phyloP scores from a whole-genome alignment of 371 early-diverging fungal species.

The Mortierella sp. region DNA sequence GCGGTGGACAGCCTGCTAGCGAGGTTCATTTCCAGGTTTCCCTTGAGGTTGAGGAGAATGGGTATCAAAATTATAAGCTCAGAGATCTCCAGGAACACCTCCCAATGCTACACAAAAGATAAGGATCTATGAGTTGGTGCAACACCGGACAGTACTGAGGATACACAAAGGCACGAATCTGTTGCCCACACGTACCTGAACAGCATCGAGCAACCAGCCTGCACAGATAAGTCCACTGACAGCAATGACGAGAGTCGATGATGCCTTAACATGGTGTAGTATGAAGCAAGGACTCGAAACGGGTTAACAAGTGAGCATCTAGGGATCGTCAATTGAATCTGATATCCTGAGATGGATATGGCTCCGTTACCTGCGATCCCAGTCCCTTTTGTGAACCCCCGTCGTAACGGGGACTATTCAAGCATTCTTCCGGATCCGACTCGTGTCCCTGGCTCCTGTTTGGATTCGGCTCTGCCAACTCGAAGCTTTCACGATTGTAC shows the following conservation, averaged over 20 bases:
- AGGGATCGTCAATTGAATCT: neutral
- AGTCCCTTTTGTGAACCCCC: conserved; percentile 24
- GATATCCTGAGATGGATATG: neutral
- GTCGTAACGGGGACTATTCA: conserved; percentile 3
- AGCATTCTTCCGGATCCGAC: conserved; percentile 12
- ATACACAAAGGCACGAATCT: neutral
- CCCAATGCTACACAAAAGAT: conserved; percentile 62
- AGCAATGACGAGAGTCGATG: conserved; percentile 77
- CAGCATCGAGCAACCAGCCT: conserved; percentile 73
- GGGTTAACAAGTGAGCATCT: no score
- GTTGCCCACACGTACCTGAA: conserved; percentile 60
- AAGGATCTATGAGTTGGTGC: neutral
- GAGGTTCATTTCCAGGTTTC: conserved; percentile 90
- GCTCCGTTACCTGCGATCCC: conserved; percentile 46
- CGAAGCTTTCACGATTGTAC: conserved; percentile 32
- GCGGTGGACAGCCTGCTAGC: conserved; percentile 84
- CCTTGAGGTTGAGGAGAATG: conserved; percentile 84
- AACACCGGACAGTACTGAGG: neutral
- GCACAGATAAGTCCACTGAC: conserved; percentile 79
- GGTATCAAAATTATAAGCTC: conserved; percentile 88
- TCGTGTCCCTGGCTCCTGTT: conserved; percentile 6
- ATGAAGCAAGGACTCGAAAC: no score
- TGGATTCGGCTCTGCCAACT: conserved; percentile 27
- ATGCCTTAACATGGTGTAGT: conserved; percentile 67
- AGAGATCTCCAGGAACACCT: conserved; percentile 72